Evolutionary conservation across 768 basidiomycete genomes (phyloP).

Genomic region (Asterophora lycoperdoides): DNA sequence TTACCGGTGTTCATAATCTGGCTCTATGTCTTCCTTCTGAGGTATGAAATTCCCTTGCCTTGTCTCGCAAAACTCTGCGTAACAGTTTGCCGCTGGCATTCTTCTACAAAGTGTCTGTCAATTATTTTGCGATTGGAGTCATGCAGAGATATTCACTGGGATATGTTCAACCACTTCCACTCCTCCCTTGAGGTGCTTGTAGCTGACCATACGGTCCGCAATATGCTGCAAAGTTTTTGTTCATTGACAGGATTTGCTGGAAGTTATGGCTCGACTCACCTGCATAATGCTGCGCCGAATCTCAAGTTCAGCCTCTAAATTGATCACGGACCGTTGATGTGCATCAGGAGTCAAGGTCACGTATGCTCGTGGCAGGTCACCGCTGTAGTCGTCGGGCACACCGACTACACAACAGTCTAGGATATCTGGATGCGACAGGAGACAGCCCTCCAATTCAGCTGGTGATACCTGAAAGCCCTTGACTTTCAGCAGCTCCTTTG

Average conservation of each 20-base stretch:
- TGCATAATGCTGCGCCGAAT: conserved; percentile 39
- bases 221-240: conserved; percentile 34
- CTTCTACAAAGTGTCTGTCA: no score
- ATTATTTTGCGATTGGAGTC: no score
- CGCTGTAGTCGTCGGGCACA: conserved; percentile 52
- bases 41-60: no score
- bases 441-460: conserved; percentile 54
- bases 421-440: conserved; percentile 47
- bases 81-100: no score
- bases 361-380: conserved; percentile 64
- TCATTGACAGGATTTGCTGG: neutral
- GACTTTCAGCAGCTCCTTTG: conserved; percentile 63
- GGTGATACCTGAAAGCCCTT: conserved; percentile 53
- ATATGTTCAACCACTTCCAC: conserved; percentile 16
- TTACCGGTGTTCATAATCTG: no score
- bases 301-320: conserved; percentile 23
- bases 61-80: no score
- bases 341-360: conserved; percentile 45
- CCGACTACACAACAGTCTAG: conserved; percentile 62
- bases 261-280: conserved; percentile 24
- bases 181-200: conserved; percentile 49
- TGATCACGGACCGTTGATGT: conserved; percentile 24
- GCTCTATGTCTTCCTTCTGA: no score
- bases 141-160: no score
- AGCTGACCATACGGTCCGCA: conserved; percentile 41